Evolutionary conservation across 2,329 filamentous ascomycete genomes (phyloP), one percentile per base, ranked within the genome.

Genomic region (Aspergillus hiratsukae): DNA sequence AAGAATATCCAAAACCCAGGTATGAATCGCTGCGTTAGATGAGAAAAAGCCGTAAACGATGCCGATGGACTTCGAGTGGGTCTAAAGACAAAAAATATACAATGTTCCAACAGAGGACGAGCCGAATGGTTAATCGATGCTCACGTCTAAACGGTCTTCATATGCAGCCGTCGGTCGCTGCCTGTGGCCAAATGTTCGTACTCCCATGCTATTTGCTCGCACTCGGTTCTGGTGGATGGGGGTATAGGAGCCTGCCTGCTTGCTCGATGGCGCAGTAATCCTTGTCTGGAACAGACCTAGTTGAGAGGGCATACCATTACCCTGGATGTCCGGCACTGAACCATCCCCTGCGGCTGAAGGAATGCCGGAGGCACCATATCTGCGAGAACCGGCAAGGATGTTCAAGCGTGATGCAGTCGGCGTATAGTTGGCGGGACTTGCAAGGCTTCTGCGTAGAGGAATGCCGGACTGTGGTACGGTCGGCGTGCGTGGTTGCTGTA

Each of bases 381-480:
- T 68, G 28, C 72, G 74, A 23, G 71, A 76, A 21, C 75, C 75
- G 1, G 74, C 73, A 56, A 76, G 74, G 43, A 76, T 74, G 54
- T 73, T 75, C 21, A 71, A 62, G 52, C 71, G 68, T 5, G 71
- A 63, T n/a, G 71, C 67, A 19, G 72, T 65, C 3, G 72, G 72
- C 4, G 73, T 68, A 56, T 70, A 72, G 4, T 65, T 62, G 6
- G 66, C 61, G 7, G 71, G 67, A 2, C 72, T 66, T 51, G 69
- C 65, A 52, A 71, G 68, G 64, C 66, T 73, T 57, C 73, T 69
- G 35, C 75, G 74, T 41, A 74, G 68, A 9, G 73, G 71, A 43
- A 76, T 71, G 4, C 60, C 63, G 6, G 71, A 70, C 41, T 72
- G 69, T 23, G 67, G 63, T 35, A 66, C 55, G 27, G 66, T 68